Conservation (phyloP, 1,284 basidiomycete species). For the Papiliotrema flavescens region DNA sequence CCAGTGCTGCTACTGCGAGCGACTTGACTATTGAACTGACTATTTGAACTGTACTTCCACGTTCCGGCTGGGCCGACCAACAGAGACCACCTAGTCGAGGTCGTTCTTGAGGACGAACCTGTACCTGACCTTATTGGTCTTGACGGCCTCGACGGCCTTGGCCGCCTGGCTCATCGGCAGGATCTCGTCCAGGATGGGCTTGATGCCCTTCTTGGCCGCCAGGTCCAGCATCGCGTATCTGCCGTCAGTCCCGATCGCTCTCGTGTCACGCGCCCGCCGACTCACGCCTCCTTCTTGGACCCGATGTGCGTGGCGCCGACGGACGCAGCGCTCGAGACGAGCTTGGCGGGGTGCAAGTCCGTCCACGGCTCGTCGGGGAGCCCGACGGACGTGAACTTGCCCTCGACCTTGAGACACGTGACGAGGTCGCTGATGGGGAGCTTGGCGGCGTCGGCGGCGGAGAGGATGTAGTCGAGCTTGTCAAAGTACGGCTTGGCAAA, state of each 20-base stretch:
- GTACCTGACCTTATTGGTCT: slow-evolving; percentile 56
- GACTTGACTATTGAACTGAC: too few species aligned
- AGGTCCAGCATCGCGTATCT: slow-evolving; percentile 57
- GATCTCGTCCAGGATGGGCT: slow-evolving; percentile 51
- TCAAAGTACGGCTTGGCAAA: slow-evolving; percentile 51
- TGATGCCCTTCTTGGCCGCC: slow-evolving; percentile 56
- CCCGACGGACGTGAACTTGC: slow-evolving; percentile 55
- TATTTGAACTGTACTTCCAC: not conserved
- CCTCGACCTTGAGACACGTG: slow-evolving; percentile 55
- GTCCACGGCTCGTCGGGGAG: slow-evolving; percentile 51
- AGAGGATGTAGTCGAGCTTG: slow-evolving; percentile 62
- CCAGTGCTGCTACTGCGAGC: not conserved
- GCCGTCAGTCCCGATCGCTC: slow-evolving; percentile 1
- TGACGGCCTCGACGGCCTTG: slow-evolving; percentile 56
- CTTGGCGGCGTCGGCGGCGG: slow-evolving; percentile 50
- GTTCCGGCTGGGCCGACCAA: not conserved
- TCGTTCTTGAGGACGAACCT: slow-evolving; percentile 54
- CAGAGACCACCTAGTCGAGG: slow-evolving; percentile 7
- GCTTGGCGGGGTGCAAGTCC: slow-evolving; percentile 20
- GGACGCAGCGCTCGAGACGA: slow-evolving; percentile 19
- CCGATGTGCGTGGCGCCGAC: slow-evolving; percentile 56
- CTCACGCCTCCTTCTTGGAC: slow-evolving; percentile 57
- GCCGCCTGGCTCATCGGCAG: slow-evolving; percentile 58
- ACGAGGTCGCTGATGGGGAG: slow-evolving; percentile 51
- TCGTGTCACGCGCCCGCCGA: slow-evolving; percentile 17